phyloP scores from a whole-genome alignment of 1,284 basidiomycete genomes.

The Cutaneotrichosporon sp. region DNA sequence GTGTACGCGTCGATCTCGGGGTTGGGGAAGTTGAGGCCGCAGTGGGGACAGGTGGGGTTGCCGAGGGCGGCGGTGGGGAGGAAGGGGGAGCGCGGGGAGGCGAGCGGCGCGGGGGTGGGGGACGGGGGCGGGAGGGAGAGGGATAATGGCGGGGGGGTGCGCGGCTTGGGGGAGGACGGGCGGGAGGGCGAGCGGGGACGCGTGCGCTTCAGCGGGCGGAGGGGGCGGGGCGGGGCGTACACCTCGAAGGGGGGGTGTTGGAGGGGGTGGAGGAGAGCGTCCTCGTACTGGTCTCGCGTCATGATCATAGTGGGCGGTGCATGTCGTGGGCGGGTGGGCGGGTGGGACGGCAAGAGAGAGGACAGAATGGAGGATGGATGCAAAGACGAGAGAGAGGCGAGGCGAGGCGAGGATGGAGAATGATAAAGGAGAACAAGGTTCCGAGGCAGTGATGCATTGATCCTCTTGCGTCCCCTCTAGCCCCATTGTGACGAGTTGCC shows the following conservation, averaged over 20 bases:
- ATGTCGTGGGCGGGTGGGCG: no score
- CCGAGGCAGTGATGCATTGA: not conserved
- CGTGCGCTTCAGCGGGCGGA: slow-evolving; percentile 1
- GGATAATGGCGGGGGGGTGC: not conserved
- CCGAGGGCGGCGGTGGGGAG: not conserved
- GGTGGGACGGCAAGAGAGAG: no score
- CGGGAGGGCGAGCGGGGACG: not conserved
- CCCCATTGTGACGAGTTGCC: not conserved
- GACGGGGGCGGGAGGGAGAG: not conserved
- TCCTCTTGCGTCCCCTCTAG: not conserved
- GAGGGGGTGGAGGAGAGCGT: not conserved
- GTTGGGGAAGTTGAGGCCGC: slow-evolving; percentile 6
- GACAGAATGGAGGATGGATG: not conserved
- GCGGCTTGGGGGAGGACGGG: no score
- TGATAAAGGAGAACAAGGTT: not conserved
- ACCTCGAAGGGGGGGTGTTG: not conserved
- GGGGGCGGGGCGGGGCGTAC: not conserved
- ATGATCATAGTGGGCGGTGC: slow-evolving; percentile 3
- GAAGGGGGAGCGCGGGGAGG: not conserved
- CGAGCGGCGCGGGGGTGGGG: not conserved
- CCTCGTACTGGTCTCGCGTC: slow-evolving; percentile 3
- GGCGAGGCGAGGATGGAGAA: not conserved
- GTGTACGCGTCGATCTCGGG: slow-evolving; percentile 10
- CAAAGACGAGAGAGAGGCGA: not conserved
- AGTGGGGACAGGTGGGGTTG: not conserved